These are phyloP conservation scores for Fusarium sp. DNA, from an alignment of 2,329 filamentous ascomycete species.

Conservation along the genomic window DNA sequence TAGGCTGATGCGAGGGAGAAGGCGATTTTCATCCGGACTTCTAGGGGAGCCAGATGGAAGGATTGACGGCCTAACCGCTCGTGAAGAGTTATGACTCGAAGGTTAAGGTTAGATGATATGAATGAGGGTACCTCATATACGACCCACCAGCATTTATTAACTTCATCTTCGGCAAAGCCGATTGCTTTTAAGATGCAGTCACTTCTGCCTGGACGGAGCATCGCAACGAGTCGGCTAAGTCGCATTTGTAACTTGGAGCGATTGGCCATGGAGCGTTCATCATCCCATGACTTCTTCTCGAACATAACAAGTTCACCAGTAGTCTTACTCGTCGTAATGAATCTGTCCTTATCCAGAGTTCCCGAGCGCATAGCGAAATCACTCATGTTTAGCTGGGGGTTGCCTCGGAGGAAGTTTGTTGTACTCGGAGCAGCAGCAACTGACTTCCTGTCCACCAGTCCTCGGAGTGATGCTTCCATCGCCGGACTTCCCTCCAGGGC, in stretches of 20 bases:
- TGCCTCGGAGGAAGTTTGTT: not conserved
- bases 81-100: not conserved
- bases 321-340: not conserved
- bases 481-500: not conserved
- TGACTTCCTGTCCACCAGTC: not conserved
- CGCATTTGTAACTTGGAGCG: not conserved
- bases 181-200: not conserved
- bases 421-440: not conserved
- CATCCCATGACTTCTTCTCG: not conserved
- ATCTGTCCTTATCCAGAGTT: rapidly evolving
- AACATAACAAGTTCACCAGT: not conserved
- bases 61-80: not conserved
- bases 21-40: not conserved
- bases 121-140: not conserved
- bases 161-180: not conserved
- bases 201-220: not conserved
- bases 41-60: not conserved
- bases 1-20: not conserved
- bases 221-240: rapidly evolving
- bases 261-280: not conserved
- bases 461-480: not conserved
- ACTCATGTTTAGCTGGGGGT: not conserved
- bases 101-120: rapidly evolving
- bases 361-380: not conserved
- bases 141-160: not conserved